Evolutionary conservation across 2,329 filamentous ascomycete species (phyloP).

Genomic region (Hypomyces perniciosus): DNA sequence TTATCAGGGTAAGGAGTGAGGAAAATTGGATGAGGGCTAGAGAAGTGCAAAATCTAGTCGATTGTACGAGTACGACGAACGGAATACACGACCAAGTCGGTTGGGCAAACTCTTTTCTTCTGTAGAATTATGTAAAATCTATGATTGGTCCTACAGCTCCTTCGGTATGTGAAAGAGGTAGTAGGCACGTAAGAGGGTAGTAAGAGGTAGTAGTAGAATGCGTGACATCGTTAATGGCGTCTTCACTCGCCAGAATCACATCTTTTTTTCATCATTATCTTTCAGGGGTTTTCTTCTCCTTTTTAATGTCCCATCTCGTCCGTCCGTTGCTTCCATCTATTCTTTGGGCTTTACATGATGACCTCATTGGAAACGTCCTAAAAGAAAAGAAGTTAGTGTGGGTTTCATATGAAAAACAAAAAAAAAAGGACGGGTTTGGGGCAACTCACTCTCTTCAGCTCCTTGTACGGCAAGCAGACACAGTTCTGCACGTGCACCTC

Average conservation of each 20-base stretch:
- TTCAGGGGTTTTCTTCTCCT: background rate
- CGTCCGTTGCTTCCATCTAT: background rate
- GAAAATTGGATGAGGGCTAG: too few relatives aligned
- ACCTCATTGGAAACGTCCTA: slow-evolving; percentile 81
- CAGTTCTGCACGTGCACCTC: slow-evolving; percentile 97
- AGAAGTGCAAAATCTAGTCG: too few relatives aligned
- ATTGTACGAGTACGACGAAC: too few relatives aligned
- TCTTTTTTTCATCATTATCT: background rate
- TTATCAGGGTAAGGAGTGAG: too few relatives aligned
- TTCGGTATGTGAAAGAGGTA: background rate
- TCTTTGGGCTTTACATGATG: slow-evolving; percentile 65
- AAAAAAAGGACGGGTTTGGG: background rate
- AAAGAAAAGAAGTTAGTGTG: slow-evolving; percentile 22
- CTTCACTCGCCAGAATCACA: background rate
- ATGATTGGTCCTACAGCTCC: background rate
- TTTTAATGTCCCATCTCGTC: background rate
- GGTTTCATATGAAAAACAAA: background rate
- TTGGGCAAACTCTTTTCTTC: too few relatives aligned
- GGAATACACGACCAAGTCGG: too few relatives aligned
- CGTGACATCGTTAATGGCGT: background rate
- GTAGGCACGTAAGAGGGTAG: background rate
- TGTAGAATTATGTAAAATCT: background rate
- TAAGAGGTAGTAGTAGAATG: background rate
- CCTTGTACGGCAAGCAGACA: slow-evolving; percentile 95
- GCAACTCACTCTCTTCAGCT: slow-evolving; percentile 79